phyloP scores from a whole-genome alignment of 306 rosid species.

The Quercus suber region DNA sequence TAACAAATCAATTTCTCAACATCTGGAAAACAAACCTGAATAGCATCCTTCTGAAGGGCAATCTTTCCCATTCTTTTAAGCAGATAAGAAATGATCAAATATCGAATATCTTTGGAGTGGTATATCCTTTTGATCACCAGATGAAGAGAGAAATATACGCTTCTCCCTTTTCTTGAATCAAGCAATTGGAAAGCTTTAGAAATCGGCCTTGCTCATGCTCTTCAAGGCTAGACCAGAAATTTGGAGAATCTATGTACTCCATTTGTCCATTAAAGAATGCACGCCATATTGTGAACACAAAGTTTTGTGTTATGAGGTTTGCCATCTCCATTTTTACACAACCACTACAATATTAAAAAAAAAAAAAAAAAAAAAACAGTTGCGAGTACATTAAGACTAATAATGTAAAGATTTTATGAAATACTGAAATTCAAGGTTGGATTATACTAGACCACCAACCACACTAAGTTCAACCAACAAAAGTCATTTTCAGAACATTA shows the following conservation, averaged over 20 bases:
- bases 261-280: slow-evolving; percentile 55
- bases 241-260: slow-evolving; percentile 33
- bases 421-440: too few species aligned
- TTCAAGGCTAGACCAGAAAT: slow-evolving; percentile 71
- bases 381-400: neutral
- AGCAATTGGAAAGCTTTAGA: slow-evolving; percentile 69
- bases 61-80: slow-evolving; percentile 75
- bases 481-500: neutral
- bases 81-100: slow-evolving; percentile 56
- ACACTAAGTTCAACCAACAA: neutral
- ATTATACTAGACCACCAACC: neutral
- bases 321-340: neutral
- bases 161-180: slow-evolving; percentile 66
- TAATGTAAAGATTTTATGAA: neutral
- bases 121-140: slow-evolving; percentile 38
- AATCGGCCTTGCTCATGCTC: slow-evolving; percentile 62
- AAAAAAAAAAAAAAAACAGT: neutral
- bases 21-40: slow-evolving; percentile 54
- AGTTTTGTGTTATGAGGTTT: slow-evolving; percentile 53
- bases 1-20: neutral
- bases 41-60: slow-evolving; percentile 67
- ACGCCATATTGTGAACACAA: slow-evolving; percentile 52
- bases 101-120: slow-evolving; percentile 26
- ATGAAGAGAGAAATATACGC: slow-evolving; percentile 42
- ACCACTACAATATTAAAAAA: neutral